phyloP scores from a whole-genome alignment of 1,284 basidiomycete species.

The Lignosus rhinocerotis region DNA sequence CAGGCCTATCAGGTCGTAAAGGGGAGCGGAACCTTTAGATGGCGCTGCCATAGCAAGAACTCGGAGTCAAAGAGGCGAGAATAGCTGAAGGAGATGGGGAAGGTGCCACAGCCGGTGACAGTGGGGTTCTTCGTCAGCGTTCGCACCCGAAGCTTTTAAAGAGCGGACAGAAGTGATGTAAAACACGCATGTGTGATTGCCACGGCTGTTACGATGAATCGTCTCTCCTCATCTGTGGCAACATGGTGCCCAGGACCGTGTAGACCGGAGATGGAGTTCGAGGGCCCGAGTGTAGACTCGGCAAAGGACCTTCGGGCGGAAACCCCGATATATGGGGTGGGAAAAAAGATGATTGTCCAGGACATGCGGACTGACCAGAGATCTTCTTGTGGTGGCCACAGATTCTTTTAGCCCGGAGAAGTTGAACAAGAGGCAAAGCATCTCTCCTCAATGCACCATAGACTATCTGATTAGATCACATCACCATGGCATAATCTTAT shows the following conservation, averaged over 20 bases:
- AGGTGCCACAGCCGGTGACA: conserved; percentile 4
- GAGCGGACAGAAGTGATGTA: conserved; percentile 12
- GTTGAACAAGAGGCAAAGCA: not conserved
- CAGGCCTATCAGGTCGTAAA: conserved; percentile 54
- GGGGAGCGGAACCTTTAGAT: conserved; percentile 13
- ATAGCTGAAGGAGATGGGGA: conserved; percentile 11
- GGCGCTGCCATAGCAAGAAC: conserved; percentile 9
- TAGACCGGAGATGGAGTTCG: conserved; percentile 6
- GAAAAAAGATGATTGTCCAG: not conserved
- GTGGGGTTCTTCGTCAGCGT: conserved; percentile 10
- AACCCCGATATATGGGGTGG: conserved; percentile 5
- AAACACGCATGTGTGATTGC: conserved; percentile 9
- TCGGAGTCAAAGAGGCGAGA: conserved; percentile 1
- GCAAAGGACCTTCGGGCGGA: conserved; percentile 5
- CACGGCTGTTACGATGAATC: conserved; percentile 11
- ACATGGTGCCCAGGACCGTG: conserved; percentile 8
- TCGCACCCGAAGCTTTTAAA: conserved; percentile 20
- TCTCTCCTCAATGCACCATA: not conserved
- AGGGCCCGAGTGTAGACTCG: not conserved
- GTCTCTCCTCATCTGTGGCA: not conserved
- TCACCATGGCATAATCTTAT: conserved; percentile 9
- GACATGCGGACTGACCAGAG: not conserved
- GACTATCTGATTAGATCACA: conserved; percentile 26
- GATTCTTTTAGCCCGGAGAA: not conserved
- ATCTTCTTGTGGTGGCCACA: not conserved